phyloP scores from a whole-genome alignment of 768 basidiomycete species.

The Termitomyces sp. region DNA sequence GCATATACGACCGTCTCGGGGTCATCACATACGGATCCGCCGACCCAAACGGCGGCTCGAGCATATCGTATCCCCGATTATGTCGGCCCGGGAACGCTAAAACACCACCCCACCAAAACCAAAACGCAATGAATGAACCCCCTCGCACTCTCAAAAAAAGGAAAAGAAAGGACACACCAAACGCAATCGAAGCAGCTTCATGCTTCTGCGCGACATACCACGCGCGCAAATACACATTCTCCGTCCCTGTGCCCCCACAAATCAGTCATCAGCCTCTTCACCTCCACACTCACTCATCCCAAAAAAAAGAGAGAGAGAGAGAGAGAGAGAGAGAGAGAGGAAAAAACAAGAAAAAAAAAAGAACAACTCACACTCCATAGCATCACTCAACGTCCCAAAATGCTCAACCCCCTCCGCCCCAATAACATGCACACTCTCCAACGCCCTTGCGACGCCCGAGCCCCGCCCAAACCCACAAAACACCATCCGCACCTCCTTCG shows the following conservation, averaged over 20 bases:
- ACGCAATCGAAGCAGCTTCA: slow-evolving; percentile 38
- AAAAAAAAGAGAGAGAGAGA: too few relatives aligned
- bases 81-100: slow-evolving; percentile 59
- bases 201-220: slow-evolving; percentile 69
- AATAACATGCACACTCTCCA: slow-evolving; percentile 76
- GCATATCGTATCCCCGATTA: slow-evolving; percentile 39
- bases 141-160: too few relatives aligned
- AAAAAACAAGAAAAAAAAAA: too few relatives aligned
- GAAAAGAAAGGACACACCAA: slow-evolving; percentile 29
- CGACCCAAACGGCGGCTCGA: slow-evolving; percentile 32
- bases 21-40: slow-evolving; percentile 52
- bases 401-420: slow-evolving; percentile 75
- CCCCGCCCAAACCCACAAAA: slow-evolving; percentile 77
- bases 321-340: too few relatives aligned
- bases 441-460: slow-evolving; percentile 62
- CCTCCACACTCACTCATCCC: too few relatives aligned
- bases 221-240: slow-evolving; percentile 84
- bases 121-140: background rate
- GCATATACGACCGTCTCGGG: slow-evolving; percentile 62
- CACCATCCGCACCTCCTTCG: slow-evolving; percentile 77
- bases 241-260: slow-evolving; percentile 57
- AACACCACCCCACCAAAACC: background rate
- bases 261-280: background rate
- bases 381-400: slow-evolving; percentile 80
- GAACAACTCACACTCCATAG: slow-evolving; percentile 75